These are phyloP conservation scores for Saraca asoca DNA, from an alignment of 331 rosid genomes.

Conservation along the genomic window DNA sequence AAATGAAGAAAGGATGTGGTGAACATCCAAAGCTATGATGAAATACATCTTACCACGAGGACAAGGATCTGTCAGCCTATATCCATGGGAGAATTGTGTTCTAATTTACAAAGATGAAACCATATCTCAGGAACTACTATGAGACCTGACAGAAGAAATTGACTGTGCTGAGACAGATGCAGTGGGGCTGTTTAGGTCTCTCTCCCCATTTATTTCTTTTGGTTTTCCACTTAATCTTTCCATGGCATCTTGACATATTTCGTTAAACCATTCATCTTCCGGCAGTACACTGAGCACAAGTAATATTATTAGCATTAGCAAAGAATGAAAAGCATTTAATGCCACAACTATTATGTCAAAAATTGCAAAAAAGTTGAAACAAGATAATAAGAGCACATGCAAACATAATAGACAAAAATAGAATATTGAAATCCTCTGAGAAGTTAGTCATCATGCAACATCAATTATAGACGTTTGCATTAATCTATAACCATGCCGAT, in stretches of 20 bases:
- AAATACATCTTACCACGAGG: constrained; percentile 32
- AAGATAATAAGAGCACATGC: background rate
- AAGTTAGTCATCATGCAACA: too few species aligned
- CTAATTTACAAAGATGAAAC: constrained; percentile 51
- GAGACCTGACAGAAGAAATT: constrained; percentile 89
- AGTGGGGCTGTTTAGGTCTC: constrained; percentile 89
- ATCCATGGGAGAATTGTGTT: constrained; percentile 29
- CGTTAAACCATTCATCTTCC: constrained; percentile 94
- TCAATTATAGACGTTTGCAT: too few species aligned
- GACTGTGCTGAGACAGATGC: constrained; percentile 98
- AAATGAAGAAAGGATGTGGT: constrained; percentile 21
- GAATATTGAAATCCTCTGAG: background rate
- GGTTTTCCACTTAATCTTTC: constrained; percentile 93
- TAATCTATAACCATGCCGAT: too few species aligned
- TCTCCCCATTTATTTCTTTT: constrained; percentile 74
- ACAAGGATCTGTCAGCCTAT: constrained; percentile 33
- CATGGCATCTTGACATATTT: constrained; percentile 78
- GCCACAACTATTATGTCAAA: background rate
- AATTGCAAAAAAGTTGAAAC: background rate
- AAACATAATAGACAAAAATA: background rate
- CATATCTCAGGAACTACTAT: constrained; percentile 67
- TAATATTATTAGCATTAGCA: constrained; percentile 21
- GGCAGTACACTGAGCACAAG: constrained; percentile 66
- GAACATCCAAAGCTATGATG: constrained; percentile 13
- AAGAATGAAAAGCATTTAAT: constrained; percentile 8